Evolutionary conservation across 2,329 filamentous ascomycete species (phyloP), one percentile per base, ranked within the genome.

Genomic region (Microcyclospora tardicrescens): DNA sequence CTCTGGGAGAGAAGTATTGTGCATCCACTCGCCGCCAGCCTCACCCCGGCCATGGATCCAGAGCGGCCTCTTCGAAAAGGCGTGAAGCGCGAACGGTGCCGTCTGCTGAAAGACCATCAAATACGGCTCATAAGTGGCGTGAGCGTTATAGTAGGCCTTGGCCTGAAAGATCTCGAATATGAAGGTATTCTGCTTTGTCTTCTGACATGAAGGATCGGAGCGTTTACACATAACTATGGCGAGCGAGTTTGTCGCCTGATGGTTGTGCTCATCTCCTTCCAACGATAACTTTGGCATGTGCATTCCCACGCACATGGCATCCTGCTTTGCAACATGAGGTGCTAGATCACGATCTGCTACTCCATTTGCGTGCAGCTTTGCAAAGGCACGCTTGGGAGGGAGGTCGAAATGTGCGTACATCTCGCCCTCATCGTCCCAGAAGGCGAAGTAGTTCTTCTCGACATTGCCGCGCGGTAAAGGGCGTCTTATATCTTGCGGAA

Each of bases 391-490:
- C 13, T 57, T 57, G 0, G 72, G 73, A 0, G 51, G 46, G 2
- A 75, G 50, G 44, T 76, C 71, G 51, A 75, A 66, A 50, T 77
- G 73, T 1, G 63, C 61, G 49, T 73, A 73, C 36, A 65, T 55
- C 14, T 61, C 51, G 5, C 62, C 65, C 0, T 58, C 41, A 0
- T 43, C 41, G 44, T 75, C 72, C 73, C 73, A 78, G 57, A 77
- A 78, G 2, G 72, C 43, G 45, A 77, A 78, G 62, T 66, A 79
- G 48, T 79, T 78, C 65, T 77, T 77, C 57, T 79, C 73, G 19
- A 77, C 48, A 0, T 47, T 28, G 2, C 52, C 49, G 47, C 59
- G 68, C 0, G 68, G 65, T 2, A 47, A 41, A 0, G 71, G 73
- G 0, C 72, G 60, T 29, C 68, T 66, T 2, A 78, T 52, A 43